Evolutionary conservation across 2,329 filamentous ascomycete species (phyloP), one percentile per base, ranked within the genome.

Genomic region (Coniochaeta sp.): DNA sequence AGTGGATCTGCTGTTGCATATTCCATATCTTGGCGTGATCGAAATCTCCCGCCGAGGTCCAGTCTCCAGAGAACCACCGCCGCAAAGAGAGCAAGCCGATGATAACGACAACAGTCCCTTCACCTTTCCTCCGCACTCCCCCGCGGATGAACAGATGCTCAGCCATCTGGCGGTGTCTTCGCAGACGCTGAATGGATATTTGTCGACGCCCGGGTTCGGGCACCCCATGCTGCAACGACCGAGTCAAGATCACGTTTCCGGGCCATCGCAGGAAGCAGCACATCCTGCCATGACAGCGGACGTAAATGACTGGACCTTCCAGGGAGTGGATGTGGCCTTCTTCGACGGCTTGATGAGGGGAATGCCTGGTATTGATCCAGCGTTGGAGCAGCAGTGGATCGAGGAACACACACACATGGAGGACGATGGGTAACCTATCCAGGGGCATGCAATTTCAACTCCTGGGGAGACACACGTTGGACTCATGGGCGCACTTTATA

Each of bases 21-120:
- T 60, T 9, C 60, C 60, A 1, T 60, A 57, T 48, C 54, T 57
- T 50, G 58, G 58, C 7, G 53, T 52, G 12, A 53, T 61, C 8
- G 54, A 52, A 16, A 60, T 60, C 28, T 22, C 40, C 3, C 35
- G 48, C 3, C 30, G 54, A 10, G 53, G 54, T 22, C 24, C 31
- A 6, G 40, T 48, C 16, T 35, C 24, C 31, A 20, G 30, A 40
- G 48, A 31, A 24, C 38, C 7, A 3, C 12, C 22, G 3, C 38
- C n/a, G n/a, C n/a, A n/a, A n/a, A n/a, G n/a, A 26, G 10, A 6
- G 18, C 18, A 2, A 8, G 7, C 40, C 26, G n/a, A 14, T 20
- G 8, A 5, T 24, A n/a, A 9, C 45, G 2, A 6, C n/a, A 10
- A 16, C n/a, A 12, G 10, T n/a, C 20, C 18, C 6, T 16, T 42